Percentiles rank a stretch among this genome's conserved stretches.
Evolutionary conservation across 2,329 filamentous ascomycete species (phyloP).

Genomic region (Graphilbum fragrans): DNA sequence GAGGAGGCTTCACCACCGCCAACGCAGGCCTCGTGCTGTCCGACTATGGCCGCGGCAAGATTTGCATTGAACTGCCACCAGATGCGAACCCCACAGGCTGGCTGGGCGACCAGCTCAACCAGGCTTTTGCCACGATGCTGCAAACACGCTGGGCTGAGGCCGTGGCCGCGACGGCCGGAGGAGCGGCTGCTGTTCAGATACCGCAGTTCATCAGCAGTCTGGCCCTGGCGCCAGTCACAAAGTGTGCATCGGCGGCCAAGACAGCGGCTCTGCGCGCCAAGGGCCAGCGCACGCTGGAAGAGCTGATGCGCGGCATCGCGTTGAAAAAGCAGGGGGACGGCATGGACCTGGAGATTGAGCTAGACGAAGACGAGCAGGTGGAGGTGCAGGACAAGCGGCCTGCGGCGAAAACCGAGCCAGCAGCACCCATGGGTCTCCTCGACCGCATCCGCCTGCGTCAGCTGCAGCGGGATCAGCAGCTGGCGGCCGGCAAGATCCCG

Average conservation of each 20-base stretch:
- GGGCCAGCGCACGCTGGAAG: slow-evolving; percentile 56
- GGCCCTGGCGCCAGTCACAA: slow-evolving; percentile 39
- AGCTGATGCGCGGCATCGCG: slow-evolving; percentile 51
- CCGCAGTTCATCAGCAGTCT: slow-evolving; percentile 42
- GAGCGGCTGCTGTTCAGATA: slow-evolving; percentile 13
- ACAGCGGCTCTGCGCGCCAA: slow-evolving; percentile 48
- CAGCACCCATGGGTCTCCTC: slow-evolving; percentile 49
- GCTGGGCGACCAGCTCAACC: slow-evolving; percentile 37
- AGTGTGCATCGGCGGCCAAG: slow-evolving; percentile 37
- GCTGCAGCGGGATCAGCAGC: slow-evolving; percentile 28
- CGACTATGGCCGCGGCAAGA: slow-evolving; percentile 29
- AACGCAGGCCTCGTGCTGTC: slow-evolving; percentile 22
- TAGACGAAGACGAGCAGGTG: slow-evolving; percentile 2
- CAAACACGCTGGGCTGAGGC: slow-evolving; percentile 27
- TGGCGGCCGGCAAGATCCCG: slow-evolving; percentile 29
- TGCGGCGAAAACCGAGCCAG: not conserved
- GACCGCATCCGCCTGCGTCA: slow-evolving; percentile 68
- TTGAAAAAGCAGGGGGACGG: slow-evolving; percentile 39
- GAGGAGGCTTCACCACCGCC: too few relatives aligned
- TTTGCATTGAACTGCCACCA: slow-evolving; percentile 43
- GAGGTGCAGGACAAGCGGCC: slow-evolving; percentile 1
- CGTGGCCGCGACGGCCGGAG: slow-evolving; percentile 11
- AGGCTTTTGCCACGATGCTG: slow-evolving; percentile 41
- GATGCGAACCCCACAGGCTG: slow-evolving; percentile 24
- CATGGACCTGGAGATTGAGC: slow-evolving; percentile 24